Base-by-base conservation (phyloP, 495 filamentous ascomycete species). In the Xylaria venustula region DNA sequence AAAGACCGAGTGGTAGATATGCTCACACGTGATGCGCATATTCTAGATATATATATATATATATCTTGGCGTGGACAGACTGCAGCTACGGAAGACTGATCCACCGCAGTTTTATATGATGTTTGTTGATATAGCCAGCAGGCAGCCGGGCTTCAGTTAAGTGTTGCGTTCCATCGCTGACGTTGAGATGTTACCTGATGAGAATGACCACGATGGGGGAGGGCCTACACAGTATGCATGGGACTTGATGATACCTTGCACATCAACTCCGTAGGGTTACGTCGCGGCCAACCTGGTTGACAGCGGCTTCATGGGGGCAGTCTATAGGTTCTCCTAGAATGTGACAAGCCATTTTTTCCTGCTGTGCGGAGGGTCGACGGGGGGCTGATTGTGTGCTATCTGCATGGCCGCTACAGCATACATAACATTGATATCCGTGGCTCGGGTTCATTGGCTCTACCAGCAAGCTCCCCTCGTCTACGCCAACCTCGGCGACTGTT, bases 401-500 rank as follows among this genome's bases (percentile, higher is more conserved):
- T 46, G 54, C 53, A 55, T 55, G 40, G 40, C 53, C 53, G 30
- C 42, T 47, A 57, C 54, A 46, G 36, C 42, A 40, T 48, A 57
- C 56, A 59, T 59, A 61, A 47, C 58, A 66, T 54, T 52, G 63
- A 64, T 65, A 65, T 67, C 69, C 69, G 69, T 67, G 69, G 69
- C 66, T 64, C 62, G 63, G 64, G 47, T 62, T 61, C 58, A 69
- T 71, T 71, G 69, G 69, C 53, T 65, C 67, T 54, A 30, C 65
- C 66, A 48, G 54, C 54, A 32, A 64, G 52, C 47, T 50, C 37
- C 37, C 40, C 49, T 54, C 41, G 50, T 45, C 58, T n/a, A 61
- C 40, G 36, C 46, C 49, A 61, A 61, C 58, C 58, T 61, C 58
- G 58, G 49, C 58, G 58, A 61, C 23, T 46, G 49, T 54, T 63